Conservation (phyloP, 805 yeast genomes). For the Komagataella mondaviorum region DNA sequence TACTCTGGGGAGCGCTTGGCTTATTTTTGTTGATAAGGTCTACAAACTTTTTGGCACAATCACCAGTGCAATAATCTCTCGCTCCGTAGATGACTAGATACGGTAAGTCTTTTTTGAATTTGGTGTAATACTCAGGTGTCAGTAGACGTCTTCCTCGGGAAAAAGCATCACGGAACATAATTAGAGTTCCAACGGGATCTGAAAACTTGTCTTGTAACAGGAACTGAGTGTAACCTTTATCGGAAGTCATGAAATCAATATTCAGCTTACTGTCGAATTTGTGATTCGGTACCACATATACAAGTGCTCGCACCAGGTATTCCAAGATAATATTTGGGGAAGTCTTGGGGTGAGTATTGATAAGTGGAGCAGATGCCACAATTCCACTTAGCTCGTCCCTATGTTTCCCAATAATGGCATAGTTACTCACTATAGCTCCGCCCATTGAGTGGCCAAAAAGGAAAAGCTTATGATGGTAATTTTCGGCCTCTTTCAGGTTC, state of each 20-base stretch:
- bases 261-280: conserved; percentile 42
- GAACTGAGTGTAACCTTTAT: conserved; percentile 30
- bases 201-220: conserved; percentile 27
- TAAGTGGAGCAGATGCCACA: conserved; percentile 45
- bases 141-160: conserved; percentile 43
- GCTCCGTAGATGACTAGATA: conserved; percentile 49
- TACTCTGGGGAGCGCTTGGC: neutral
- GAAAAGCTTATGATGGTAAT: conserved; percentile 20
- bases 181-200: conserved; percentile 39
- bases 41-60: conserved; percentile 30
- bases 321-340: conserved; percentile 35
- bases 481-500: conserved; percentile 21
- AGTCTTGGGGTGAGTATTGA: conserved; percentile 42
- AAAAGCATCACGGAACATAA: conserved; percentile 46
- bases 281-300: conserved; percentile 29
- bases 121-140: conserved; percentile 20
- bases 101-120: conserved; percentile 27
- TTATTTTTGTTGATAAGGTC: conserved; percentile 8
- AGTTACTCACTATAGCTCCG: conserved; percentile 57
- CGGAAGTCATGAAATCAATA: conserved; percentile 39
- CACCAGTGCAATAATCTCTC: conserved; percentile 43
- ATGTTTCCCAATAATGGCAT: conserved; percentile 41
- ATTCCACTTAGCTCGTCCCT: conserved; percentile 31
- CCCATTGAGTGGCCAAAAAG: conserved; percentile 75
- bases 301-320: conserved; percentile 24